Evolutionary conservation across 2,329 filamentous ascomycete genomes (phyloP).

Genomic region (Gyromitra esculenta): DNA sequence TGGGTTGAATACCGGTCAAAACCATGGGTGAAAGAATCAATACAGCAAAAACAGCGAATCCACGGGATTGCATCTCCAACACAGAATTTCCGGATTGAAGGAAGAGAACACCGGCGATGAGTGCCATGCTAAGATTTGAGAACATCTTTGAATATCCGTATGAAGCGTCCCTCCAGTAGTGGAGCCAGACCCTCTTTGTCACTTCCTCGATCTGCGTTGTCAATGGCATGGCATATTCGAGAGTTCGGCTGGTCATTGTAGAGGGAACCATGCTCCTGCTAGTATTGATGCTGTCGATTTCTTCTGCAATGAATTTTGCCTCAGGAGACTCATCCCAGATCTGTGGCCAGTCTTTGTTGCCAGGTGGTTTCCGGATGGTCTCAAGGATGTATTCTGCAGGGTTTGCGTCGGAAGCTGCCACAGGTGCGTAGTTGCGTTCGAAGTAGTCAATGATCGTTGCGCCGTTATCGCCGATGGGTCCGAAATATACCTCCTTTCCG

Average conservation of each 20-base stretch:
- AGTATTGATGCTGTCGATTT: slow-evolving; percentile 72
- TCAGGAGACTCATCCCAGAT: slow-evolving; percentile 76
- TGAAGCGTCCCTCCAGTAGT: slow-evolving; percentile 79
- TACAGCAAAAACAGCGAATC: slow-evolving; percentile 77
- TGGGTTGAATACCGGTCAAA: slow-evolving; percentile 78
- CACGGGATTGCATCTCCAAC: slow-evolving; percentile 77
- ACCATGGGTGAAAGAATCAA: slow-evolving; percentile 75
- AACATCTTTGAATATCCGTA: slow-evolving; percentile 83
- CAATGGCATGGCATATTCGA: slow-evolving; percentile 74
- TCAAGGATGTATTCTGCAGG: slow-evolving; percentile 66
- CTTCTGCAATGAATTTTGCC: slow-evolving; percentile 68
- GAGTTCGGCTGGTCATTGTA: slow-evolving; percentile 60
- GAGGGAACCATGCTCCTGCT: slow-evolving; percentile 60
- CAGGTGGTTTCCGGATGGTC: slow-evolving; percentile 52
- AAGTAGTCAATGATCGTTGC: slow-evolving; percentile 74
- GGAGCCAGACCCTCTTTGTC: slow-evolving; percentile 74
- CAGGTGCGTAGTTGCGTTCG: slow-evolving; percentile 58
- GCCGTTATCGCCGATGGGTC: slow-evolving; percentile 72
- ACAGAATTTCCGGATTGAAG: slow-evolving; percentile 73
- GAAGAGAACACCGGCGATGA: slow-evolving; percentile 63
- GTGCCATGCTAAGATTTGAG: slow-evolving; percentile 57
- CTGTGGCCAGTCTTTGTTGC: slow-evolving; percentile 75
- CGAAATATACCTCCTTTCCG: slow-evolving; percentile 78
- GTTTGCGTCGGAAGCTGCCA: slow-evolving; percentile 58
- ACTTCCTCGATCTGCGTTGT: slow-evolving; percentile 72